A percentile compares a stretch with the other conserved stretches of the same genome.
phyloP scores from a whole-genome alignment of 306 rosid species.

The Quercus dentata region DNA sequence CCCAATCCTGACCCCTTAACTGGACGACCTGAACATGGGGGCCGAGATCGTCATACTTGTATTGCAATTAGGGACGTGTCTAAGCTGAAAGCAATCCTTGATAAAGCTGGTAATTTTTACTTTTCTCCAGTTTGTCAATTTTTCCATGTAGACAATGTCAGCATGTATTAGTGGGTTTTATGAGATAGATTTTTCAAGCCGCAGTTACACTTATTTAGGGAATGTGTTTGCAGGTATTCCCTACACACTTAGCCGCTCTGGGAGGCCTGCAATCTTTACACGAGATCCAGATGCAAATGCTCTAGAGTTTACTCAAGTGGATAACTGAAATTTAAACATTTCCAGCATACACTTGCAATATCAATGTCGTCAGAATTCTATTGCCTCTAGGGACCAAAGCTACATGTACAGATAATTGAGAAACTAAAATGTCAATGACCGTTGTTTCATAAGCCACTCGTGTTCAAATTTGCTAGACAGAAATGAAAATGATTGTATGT shows the following conservation, averaged over 20 bases:
- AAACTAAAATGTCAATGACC: conserved; percentile 3
- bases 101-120: conserved; percentile 60
- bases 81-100: conserved; percentile 78
- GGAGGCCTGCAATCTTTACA: conserved; percentile 93
- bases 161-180: no score
- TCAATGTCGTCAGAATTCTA: conserved; percentile 2
- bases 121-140: neutral
- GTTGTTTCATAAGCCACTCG: neutral
- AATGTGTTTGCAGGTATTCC: conserved; percentile 55
- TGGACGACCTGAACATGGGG: conserved; percentile 87
- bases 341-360: neutral
- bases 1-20: conserved; percentile 93
- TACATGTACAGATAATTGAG: conserved; percentile 22
- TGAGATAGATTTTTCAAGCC: neutral
- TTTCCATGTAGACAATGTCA: neutral
- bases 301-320: conserved; percentile 83
- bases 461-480: neutral
- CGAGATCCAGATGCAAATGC: conserved; percentile 96
- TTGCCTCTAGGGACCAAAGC: neutral
- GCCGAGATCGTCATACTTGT: conserved; percentile 91
- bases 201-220: neutral
- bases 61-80: conserved; percentile 71
- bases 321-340: conserved; percentile 31
- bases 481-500: neutral
- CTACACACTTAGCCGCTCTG: conserved; percentile 89